Evolutionary conservation across 2,329 filamentous ascomycete genomes (phyloP).

Genomic region (Lachnellula willkommii): DNA sequence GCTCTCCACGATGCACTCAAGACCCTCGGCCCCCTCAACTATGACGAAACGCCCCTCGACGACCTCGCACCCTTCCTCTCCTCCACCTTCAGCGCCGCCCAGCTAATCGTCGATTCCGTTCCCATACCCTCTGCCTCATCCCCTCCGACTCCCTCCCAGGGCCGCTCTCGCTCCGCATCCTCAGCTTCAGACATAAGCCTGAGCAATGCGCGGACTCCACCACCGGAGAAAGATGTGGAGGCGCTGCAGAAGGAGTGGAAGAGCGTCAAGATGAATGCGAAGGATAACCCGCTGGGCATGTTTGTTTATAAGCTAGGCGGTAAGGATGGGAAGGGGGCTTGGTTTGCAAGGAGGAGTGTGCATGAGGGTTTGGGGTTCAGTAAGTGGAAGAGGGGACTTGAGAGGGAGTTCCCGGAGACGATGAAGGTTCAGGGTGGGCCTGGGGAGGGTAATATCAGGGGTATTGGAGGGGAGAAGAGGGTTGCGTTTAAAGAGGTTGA

Average conservation of each 20-base stretch:
- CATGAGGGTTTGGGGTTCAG: conserved; percentile 74
- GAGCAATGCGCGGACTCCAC: conserved; percentile 42
- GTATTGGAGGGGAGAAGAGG: conserved; percentile 74
- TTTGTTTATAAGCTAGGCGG: conserved; percentile 73
- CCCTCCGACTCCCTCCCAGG: conserved; percentile 39
- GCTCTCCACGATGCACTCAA: conserved; percentile 54
- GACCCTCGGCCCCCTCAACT: conserved; percentile 51
- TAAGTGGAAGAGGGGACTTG: conserved; percentile 71
- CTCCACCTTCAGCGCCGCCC: conserved; percentile 59
- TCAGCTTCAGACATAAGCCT: conserved; percentile 48
- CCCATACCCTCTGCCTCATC: conserved; percentile 50
- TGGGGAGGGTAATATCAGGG: conserved; percentile 70
- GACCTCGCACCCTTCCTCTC: conserved; percentile 50
- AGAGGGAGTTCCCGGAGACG: conserved; percentile 74
- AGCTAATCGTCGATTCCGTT: conserved; percentile 71
- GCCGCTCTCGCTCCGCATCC: conserved; percentile 49
- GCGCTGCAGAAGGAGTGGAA: conserved; percentile 77
- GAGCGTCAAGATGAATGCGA: conserved; percentile 65
- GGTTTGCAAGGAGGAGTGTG: conserved; percentile 83
- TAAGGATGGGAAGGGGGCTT: conserved; percentile 77
- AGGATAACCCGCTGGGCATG: conserved; percentile 71
- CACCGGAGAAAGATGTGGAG: conserved; percentile 43
- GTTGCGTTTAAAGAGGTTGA: conserved; percentile 57
- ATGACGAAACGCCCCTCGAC: conserved; percentile 42
- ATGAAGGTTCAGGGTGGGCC: conserved; percentile 65